Evolutionary conservation across 176 grass and related monocot species (phyloP).

Genomic region (Cenchrus purpureus): DNA sequence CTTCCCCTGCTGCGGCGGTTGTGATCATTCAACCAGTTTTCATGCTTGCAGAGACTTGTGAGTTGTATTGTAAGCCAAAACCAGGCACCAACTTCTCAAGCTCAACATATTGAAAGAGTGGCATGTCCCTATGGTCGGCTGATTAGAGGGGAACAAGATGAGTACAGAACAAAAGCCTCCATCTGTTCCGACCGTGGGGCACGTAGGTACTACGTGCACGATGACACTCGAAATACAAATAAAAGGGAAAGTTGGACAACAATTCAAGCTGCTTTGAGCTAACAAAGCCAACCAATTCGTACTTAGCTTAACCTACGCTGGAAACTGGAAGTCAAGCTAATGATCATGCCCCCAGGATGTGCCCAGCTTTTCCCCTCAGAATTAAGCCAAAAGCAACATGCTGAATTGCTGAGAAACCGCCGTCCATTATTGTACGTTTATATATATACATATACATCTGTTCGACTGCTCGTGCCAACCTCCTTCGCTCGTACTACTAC

Average conservation of each 20-base stretch:
- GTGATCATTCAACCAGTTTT: neutral
- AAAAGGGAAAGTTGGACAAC: neutral
- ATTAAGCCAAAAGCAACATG: neutral
- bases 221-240: neutral
- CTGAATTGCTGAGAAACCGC: neutral
- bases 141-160: constrained; percentile 16
- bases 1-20: neutral
- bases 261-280: neutral
- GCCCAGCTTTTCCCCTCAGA: neutral
- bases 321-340: neutral
- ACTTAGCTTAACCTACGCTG: neutral
- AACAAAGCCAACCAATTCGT: constrained; percentile 4
- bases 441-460: neutral
- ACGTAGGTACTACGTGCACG: neutral
- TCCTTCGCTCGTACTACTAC: neutral
- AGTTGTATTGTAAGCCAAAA: neutral
- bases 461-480: neutral
- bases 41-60: neutral
- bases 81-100: neutral
- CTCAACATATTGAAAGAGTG: neutral
- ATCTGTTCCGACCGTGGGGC: neutral
- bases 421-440: neutral
- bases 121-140: neutral
- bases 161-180: constrained; percentile 1
- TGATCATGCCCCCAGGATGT: neutral